Conservation (phyloP, 2,329 filamentous ascomycete species). For the Fusarium armeniacum region DNA sequence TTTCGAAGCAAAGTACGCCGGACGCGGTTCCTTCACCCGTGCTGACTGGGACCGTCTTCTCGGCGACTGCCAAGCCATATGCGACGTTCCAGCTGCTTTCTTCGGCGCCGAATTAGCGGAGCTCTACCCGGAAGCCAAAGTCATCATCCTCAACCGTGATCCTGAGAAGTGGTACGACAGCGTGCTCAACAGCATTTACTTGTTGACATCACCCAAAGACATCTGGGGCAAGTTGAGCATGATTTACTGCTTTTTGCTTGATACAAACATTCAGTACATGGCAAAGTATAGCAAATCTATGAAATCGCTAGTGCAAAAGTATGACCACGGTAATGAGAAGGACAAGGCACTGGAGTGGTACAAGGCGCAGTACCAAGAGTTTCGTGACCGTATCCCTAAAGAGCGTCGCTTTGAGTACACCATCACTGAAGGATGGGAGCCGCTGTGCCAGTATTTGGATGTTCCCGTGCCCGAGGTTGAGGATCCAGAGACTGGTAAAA, state of each 20-base stretch:
- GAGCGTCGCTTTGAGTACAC: conserved; percentile 57
- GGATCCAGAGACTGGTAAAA: conserved; percentile 52
- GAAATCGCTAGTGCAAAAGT: conserved; percentile 46
- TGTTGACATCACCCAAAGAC: conserved; percentile 44
- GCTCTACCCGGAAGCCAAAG: conserved; percentile 55
- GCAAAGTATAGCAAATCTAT: conserved; percentile 50
- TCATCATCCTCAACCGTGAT: conserved; percentile 58
- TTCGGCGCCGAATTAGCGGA: conserved; percentile 56
- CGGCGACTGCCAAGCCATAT: conserved; percentile 64
- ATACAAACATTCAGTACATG: conserved; percentile 47
- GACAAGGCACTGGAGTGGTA: conserved; percentile 57
- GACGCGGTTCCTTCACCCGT: conserved; percentile 52
- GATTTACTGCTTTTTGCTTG: conserved; percentile 52
- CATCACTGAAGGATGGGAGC: conserved; percentile 59
- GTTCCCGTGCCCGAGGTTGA: conserved; percentile 55
- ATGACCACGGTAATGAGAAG: conserved; percentile 54
- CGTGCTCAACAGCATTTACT: conserved; percentile 51
- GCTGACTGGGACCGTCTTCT: conserved; percentile 63
- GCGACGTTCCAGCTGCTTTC: conserved; percentile 70
- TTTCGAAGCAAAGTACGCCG: conserved; percentile 53
- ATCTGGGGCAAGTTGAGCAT: conserved; percentile 47
- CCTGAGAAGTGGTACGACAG: conserved; percentile 55
- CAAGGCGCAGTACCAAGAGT: conserved; percentile 56
- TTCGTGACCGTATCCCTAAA: conserved; percentile 52
- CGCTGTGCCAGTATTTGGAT: conserved; percentile 58